Evolutionary conservation across 768 basidiomycete species (phyloP).

Genomic region (Peribolospora kevripleyi): DNA sequence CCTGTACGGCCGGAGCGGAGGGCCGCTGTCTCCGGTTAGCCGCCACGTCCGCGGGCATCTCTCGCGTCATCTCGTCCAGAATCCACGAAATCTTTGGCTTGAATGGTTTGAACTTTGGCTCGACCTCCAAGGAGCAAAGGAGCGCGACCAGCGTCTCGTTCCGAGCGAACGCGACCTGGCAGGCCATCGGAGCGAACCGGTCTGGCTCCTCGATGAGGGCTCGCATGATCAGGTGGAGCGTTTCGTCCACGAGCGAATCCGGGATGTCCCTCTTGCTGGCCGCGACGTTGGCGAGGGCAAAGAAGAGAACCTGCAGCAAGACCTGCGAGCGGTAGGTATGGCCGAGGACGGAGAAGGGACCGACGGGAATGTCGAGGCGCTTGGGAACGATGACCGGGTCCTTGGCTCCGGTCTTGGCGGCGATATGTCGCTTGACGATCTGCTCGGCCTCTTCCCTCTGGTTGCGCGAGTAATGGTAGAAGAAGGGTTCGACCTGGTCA

Average conservation of each 20-base stretch:
- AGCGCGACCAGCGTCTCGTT: slow-evolving; percentile 35
- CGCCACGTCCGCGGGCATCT: slow-evolving; percentile 38
- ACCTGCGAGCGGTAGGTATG: slow-evolving; percentile 42
- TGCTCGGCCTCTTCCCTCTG: slow-evolving; percentile 74
- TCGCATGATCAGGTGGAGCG: slow-evolving; percentile 62
- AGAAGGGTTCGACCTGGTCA: slow-evolving; percentile 81
- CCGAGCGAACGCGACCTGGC: slow-evolving; percentile 28
- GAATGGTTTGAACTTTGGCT: slow-evolving; percentile 45
- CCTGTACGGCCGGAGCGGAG: slow-evolving; percentile 25
- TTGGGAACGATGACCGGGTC: slow-evolving; percentile 57
- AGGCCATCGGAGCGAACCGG: slow-evolving; percentile 36
- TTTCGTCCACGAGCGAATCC: slow-evolving; percentile 75
- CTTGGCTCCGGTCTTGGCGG: slow-evolving; percentile 35
- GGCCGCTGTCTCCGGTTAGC: slow-evolving; percentile 22
- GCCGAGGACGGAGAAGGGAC: slow-evolving; percentile 44
- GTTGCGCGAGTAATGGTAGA: slow-evolving; percentile 84
- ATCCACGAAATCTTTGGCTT: slow-evolving; percentile 51
- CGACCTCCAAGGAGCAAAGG: slow-evolving; percentile 51
- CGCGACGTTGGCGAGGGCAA: slow-evolving; percentile 49
- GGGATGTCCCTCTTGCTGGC: slow-evolving; percentile 20
- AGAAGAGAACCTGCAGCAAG: slow-evolving; percentile 61
- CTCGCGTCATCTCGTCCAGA: slow-evolving; percentile 32
- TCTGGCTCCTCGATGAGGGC: slow-evolving; percentile 46
- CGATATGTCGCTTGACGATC: slow-evolving; percentile 39
- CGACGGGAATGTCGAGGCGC: slow-evolving; percentile 34